These are phyloP conservation scores for Schwanniomyces etchellsii DNA, from an alignment of 1,139 yeast genomes.

Conservation along the genomic window DNA sequence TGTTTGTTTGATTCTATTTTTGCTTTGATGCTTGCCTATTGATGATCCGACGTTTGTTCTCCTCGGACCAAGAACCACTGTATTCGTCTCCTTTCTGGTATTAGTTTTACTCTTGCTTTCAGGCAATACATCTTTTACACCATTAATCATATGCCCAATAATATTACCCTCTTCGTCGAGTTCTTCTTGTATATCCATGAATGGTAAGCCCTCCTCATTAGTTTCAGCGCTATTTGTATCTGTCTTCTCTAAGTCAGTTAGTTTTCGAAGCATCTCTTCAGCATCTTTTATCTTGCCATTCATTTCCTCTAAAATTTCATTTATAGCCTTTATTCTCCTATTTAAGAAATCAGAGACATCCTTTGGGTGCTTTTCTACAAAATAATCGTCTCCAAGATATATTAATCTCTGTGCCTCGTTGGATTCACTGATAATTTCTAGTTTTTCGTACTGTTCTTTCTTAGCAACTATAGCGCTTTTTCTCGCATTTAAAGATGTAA, in stretches of 20 bases:
- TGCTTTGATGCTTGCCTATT: too few relatives aligned
- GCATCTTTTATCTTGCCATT: conserved; percentile 41
- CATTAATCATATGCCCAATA: conserved; percentile 19
- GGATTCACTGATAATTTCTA: background rate
- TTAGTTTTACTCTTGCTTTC: too few relatives aligned
- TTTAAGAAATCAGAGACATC: conserved; percentile 45
- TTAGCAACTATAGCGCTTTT: too few relatives aligned
- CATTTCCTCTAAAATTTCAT: conserved; percentile 32
- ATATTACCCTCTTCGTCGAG: conserved; percentile 77
- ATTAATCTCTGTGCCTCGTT: conserved; percentile 27
- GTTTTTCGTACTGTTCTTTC: background rate
- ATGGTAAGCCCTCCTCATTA: conserved; percentile 15
- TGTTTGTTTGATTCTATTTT: too few relatives aligned
- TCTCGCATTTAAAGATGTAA: too few relatives aligned
- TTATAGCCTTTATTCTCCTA: conserved; percentile 31
- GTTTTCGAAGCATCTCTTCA: conserved; percentile 27
- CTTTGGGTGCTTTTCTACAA: conserved; percentile 37
- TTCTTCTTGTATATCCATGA: conserved; percentile 80
- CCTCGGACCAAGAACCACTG: too few relatives aligned
- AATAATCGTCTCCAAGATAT: conserved; percentile 57
- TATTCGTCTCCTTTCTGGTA: too few relatives aligned
- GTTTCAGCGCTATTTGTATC: conserved; percentile 28
- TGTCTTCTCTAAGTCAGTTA: conserved; percentile 13
- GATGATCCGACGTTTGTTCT: too few relatives aligned
- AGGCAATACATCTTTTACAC: too few relatives aligned